Conservation (phyloP, 768 basidiomycete genomes). For the Psilocybe sp. region DNA sequence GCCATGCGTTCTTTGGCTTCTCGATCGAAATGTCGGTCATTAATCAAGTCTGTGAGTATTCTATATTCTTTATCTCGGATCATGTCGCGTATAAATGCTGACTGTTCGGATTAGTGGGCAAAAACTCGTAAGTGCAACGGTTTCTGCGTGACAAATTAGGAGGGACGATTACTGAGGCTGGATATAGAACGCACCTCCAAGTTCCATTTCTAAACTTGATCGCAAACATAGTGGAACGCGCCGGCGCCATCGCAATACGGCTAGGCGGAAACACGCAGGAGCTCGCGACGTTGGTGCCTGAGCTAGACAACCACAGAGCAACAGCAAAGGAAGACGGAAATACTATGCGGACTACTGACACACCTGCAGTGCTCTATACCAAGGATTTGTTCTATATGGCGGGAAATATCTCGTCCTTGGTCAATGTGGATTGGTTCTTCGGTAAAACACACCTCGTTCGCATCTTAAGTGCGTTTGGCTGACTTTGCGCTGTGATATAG, state of each 20-base stretch:
- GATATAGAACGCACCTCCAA: constrained; percentile 42
- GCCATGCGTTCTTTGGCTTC: constrained; percentile 61
- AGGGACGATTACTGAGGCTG: neutral
- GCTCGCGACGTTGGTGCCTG: constrained; percentile 47
- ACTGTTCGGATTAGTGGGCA: constrained; percentile 38
- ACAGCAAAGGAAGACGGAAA: constrained; percentile 23
- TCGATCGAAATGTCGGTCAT: constrained; percentile 76
- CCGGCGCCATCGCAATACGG: constrained; percentile 60
- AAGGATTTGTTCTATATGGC: constrained; percentile 66
- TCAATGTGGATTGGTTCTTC: constrained; percentile 66
- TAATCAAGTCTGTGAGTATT: constrained; percentile 54
- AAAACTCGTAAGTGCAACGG: constrained; percentile 39
- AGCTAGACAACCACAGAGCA: constrained; percentile 38
- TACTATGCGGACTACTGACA: constrained; percentile 44
- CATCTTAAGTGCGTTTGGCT: no score
- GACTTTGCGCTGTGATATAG: constrained; percentile 8
- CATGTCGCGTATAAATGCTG: neutral
- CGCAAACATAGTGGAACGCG: constrained; percentile 60
- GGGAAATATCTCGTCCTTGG: constrained; percentile 52
- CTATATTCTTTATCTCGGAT: constrained; percentile 7
- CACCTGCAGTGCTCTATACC: constrained; percentile 64
- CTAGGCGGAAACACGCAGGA: constrained; percentile 84
- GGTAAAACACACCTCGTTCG: constrained; percentile 34
- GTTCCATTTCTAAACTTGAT: constrained; percentile 76
- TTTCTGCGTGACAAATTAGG: neutral